These are phyloP conservation scores for Lasiosphaeris hirsuta DNA, from an alignment of 495 filamentous ascomycete genomes.

Conservation along the genomic window DNA sequence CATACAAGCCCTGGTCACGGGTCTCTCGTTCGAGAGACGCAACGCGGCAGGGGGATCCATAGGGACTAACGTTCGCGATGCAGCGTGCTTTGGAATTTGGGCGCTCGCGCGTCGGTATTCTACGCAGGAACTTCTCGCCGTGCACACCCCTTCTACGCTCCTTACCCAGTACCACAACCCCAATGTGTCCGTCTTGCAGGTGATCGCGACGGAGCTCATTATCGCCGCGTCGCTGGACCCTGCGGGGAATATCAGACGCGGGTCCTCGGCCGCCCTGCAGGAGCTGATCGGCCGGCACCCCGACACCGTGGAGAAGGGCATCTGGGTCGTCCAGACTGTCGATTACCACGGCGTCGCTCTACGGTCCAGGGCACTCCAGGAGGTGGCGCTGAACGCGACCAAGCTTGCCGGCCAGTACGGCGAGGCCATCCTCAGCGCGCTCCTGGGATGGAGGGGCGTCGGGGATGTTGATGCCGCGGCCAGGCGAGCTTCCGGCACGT, in stretches of 20 bases:
- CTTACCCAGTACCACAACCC: slow-evolving; percentile 30
- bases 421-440: slow-evolving; percentile 60
- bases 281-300: slow-evolving; percentile 93
- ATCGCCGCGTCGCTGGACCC: slow-evolving; percentile 83
- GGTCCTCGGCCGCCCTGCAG: slow-evolving; percentile 88
- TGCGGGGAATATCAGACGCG: slow-evolving; percentile 86
- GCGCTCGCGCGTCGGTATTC: slow-evolving; percentile 82
- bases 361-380: slow-evolving; percentile 72
- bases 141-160: slow-evolving; percentile 43
- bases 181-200: slow-evolving; percentile 59
- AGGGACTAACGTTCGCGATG: slow-evolving; percentile 94
- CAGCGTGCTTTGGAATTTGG: slow-evolving; percentile 95
- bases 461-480: slow-evolving; percentile 70
- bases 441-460: slow-evolving; percentile 86
- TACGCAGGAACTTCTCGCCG: slow-evolving; percentile 67
- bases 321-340: slow-evolving; percentile 78
- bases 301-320: slow-evolving; percentile 74
- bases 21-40: slow-evolving; percentile 81
- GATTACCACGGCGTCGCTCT: slow-evolving; percentile 92
- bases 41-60: slow-evolving; percentile 73
- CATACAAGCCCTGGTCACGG: slow-evolving; percentile 65
- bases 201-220: slow-evolving; percentile 74
- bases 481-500: slow-evolving; percentile 65
- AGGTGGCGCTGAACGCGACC: slow-evolving; percentile 67
- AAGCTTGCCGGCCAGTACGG: slow-evolving; percentile 65